Percentiles rank a stretch among this genome's conserved stretches.
These are phyloP conservation scores for Thymus quinquecostatus DNA, from an alignment of 257 asterid species.

Conservation along the genomic window DNA sequence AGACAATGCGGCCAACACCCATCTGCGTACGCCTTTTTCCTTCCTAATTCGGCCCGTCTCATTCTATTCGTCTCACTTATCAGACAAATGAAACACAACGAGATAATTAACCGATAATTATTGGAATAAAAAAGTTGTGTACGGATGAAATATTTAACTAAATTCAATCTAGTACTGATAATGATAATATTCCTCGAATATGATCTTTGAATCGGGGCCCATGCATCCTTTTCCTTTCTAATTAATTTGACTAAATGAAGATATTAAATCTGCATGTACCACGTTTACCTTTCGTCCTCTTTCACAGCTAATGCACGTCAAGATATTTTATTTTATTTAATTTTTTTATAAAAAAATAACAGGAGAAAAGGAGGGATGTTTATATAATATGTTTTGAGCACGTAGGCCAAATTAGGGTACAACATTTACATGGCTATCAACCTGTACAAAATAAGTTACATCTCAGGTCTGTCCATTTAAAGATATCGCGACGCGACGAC, in stretches of 20 bases:
- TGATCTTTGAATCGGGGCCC: too few relatives aligned
- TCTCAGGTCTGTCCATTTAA: conserved; percentile 6
- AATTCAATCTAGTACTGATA: too few relatives aligned
- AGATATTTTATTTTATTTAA: too few relatives aligned
- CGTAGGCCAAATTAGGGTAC: conserved; percentile 6
- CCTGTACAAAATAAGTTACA: conserved; percentile 29
- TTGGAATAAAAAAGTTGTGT: too few relatives aligned
- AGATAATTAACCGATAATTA: too few relatives aligned
- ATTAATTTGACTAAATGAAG: background rate
- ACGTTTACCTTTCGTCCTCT: conserved; percentile 4
- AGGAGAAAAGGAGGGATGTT: background rate
- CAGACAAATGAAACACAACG: too few relatives aligned
- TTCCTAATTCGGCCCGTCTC: too few relatives aligned
- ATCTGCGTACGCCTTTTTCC: background rate
- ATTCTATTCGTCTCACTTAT: too few relatives aligned
- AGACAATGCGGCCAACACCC: background rate
- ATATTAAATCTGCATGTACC: conserved; percentile 2
- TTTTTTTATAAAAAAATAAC: background rate
- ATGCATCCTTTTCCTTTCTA: background rate
- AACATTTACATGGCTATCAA: conserved; percentile 32
- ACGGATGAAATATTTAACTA: too few relatives aligned
- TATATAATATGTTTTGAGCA: conserved; percentile 22
- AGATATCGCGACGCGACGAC: background rate
- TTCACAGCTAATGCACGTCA: conserved; percentile 11
- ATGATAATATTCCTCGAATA: too few relatives aligned